Evolutionary conservation across 352 stramenopile species (phyloP), one percentile per base, ranked within the genome.

Genomic region (Stephanocyclus meneghinianus): DNA sequence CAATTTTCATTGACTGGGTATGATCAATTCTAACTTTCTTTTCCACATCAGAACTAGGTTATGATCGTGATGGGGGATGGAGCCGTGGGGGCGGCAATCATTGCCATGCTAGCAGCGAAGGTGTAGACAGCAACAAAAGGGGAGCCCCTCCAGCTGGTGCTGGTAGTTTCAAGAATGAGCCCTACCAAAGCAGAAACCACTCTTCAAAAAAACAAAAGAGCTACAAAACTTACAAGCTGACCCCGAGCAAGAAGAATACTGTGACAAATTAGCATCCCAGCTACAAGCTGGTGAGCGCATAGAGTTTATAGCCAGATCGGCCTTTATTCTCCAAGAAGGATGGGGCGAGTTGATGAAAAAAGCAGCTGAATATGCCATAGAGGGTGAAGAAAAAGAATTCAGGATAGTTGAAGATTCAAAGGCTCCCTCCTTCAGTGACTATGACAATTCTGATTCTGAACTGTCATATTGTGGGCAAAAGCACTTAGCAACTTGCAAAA

Each of bases 381-480:
- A 59, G 11, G 11, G 11, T 59, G 50, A 29, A 16, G 10, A 29
- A 18, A 59, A 59, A 1, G 50, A 59, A 26, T 1, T 16, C 11
- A 16, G 26, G n/a, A 59, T 29, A 8, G 26, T 10, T 59, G 10
- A 26, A 29, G 18, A 10, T 29, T 29, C 7, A 29, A 29, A 29
- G 13, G 26, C 11, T 8, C 13, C 10, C 11, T 59, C 15, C n/a
- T 16, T 16, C 9, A 16, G 16, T 10, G 44, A 59, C 1, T 29
- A 59, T 59, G 50, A 29, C 15, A 59, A 18, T 59, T 11, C 15
- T 26, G 21, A 26, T 59, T 59, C 50, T 59, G 50, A 59, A 59
- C 11, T 29, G 7, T 29, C 11, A 10, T 59, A 59, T 29, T 29
- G 15, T 26, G 50, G 50, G 10, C 15, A 16, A 10, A 16, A 29